Evolutionary conservation across 257 asterid species (phyloP), one percentile per base, ranked within the genome.

Genomic region (Linaria vulgaris): DNA sequence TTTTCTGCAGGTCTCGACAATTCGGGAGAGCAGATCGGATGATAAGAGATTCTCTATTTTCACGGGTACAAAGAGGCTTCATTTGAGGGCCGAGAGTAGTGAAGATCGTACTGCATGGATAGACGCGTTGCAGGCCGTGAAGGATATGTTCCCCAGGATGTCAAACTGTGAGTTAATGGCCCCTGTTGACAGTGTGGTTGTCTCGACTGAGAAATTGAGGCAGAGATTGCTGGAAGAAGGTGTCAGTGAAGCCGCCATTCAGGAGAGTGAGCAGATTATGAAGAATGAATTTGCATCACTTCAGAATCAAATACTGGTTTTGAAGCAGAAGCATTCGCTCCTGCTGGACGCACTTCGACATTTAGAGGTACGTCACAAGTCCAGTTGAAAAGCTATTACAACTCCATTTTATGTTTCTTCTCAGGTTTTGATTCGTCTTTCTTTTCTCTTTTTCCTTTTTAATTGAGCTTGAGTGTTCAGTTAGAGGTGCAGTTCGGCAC

Each of bases 151-250:
- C 66, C 99, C 99, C 1, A 89, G 99, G 81, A 79, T 92, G 74
- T 92, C 99, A 68, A 89, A 89, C 76, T 81, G 97, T 64, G 99
- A 92, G 74, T 76, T 92, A 76, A 83, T 89, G 94, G 99, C 96
- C 64, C 95, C 96, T 0, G 69, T 85, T 66, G 95, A 89, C 44
- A 75, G 80, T 71, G 70, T 81, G 43, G 52, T 80, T 46, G 76
- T 88, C 51, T 92, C 96, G 23, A 92, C 97, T 0, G 95, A 87
- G 57, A 80, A 78, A 68, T 73, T 92, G 78, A 84, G 95, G 79
- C 88, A 72, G 74, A 82, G 83, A 74, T 77, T 92, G 78, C 37
- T 79, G 87, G 85, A 87, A 64, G 99, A 82, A 75, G 89, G 87
- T 31, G 61, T 80, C 68, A 76, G 79, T 37, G 94, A 92, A 72